phyloP scores from a whole-genome alignment of 2,329 filamentous ascomycete species.

The Cladosporium sp. region DNA sequence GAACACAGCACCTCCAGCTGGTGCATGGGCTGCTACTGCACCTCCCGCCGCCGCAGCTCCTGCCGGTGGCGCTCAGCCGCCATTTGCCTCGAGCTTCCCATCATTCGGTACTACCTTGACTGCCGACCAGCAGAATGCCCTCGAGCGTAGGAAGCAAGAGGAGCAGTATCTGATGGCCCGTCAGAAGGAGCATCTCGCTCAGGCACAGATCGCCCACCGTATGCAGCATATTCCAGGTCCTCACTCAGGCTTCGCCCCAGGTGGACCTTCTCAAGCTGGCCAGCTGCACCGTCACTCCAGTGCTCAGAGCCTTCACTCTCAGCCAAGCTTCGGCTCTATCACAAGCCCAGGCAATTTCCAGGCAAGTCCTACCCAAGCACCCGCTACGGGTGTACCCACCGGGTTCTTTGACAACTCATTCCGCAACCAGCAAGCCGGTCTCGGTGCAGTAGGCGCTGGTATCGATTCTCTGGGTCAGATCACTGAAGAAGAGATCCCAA shows the following conservation, averaged over 20 bases:
- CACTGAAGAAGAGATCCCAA: conserved; percentile 68
- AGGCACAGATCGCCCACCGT: conserved; percentile 73
- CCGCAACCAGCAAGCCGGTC: conserved; percentile 35
- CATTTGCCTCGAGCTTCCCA: conserved; percentile 88
- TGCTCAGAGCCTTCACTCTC: conserved; percentile 91
- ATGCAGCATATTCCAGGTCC: conserved; percentile 63
- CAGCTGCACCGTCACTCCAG: conserved; percentile 89
- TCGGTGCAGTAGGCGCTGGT: conserved; percentile 44
- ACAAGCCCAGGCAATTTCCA: conserved; percentile 73
- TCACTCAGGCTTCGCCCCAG: conserved; percentile 38
- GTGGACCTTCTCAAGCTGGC: conserved; percentile 38
- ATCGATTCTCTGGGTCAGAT: conserved; percentile 42
- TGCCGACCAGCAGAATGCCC: conserved; percentile 94
- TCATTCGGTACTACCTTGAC: conserved; percentile 95
- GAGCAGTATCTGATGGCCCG: conserved; percentile 96
- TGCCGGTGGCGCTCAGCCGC: conserved; percentile 58
- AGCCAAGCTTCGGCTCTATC: conserved; percentile 94
- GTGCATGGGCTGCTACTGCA: conserved; percentile 37
- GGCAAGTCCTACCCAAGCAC: conserved; percentile 52
- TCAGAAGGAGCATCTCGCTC: conserved; percentile 87
- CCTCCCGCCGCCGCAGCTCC: conserved; percentile 22
- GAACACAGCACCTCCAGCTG: conserved; percentile 31
- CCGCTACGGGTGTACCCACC: conserved; percentile 39
- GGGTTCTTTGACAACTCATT: conserved; percentile 67
- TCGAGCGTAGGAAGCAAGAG: conserved; percentile 94